These are phyloP conservation scores for Vanrija sp. DNA, from an alignment of 1,284 basidiomycete species.

Conservation along the genomic window DNA sequence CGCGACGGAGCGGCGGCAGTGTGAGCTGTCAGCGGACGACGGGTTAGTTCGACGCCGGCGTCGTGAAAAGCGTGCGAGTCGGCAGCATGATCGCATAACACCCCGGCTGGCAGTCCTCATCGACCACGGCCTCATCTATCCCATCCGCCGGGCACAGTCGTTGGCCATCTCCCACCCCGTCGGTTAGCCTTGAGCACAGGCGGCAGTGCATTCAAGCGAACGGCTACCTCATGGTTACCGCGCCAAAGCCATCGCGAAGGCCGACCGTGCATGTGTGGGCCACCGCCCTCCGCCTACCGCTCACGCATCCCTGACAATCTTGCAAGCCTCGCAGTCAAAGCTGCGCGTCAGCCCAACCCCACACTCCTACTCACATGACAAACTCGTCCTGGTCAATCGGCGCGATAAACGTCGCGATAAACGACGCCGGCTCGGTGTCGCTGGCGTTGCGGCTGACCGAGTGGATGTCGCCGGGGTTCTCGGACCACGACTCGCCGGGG, in stretches of 20 bases:
- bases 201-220: no score
- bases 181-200: no score
- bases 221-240: no score
- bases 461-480: slow-evolving; percentile 9
- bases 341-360: neutral
- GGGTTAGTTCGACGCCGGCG: no score
- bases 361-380: slow-evolving; percentile 7
- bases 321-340: slow-evolving; percentile 3
- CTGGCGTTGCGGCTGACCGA: slow-evolving; percentile 4
- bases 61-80: no score
- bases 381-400: slow-evolving; percentile 7
- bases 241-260: neutral
- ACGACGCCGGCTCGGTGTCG: slow-evolving; percentile 1
- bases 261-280: neutral
- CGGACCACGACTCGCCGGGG: slow-evolving; percentile 4
- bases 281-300: neutral
- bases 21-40: no score
- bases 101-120: no score
- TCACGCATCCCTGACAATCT: neutral
- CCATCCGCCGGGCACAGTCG: no score
- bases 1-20: no score
- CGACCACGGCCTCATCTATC: no score
- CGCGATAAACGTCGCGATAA: slow-evolving; percentile 3
- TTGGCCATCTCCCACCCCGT: no score
- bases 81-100: no score